phyloP scores from a whole-genome alignment of 2,329 filamentous ascomycete species.

The Alternaria atra region DNA sequence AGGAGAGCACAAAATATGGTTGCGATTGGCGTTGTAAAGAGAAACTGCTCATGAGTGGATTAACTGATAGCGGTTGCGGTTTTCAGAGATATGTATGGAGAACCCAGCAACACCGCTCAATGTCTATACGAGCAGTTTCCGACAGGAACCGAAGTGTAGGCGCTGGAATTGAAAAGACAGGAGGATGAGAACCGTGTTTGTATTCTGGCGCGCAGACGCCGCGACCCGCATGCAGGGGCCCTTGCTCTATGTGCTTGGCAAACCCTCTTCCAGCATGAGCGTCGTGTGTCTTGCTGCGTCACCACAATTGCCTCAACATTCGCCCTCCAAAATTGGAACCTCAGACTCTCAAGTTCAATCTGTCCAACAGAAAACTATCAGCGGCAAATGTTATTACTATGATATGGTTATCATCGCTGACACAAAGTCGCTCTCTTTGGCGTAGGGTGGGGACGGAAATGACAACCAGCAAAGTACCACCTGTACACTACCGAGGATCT shows the following conservation, averaged over 20 bases:
- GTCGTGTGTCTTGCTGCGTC: not conserved
- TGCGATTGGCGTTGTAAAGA: too few relatives aligned
- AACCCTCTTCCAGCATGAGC: not conserved
- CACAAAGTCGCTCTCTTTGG: not conserved
- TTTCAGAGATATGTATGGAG: too few relatives aligned
- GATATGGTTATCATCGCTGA: not conserved
- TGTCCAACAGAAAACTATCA: fast-evolving
- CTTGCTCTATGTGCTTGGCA: not conserved
- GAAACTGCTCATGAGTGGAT: too few relatives aligned
- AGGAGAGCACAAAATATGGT: not conserved
- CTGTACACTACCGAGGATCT: too few relatives aligned
- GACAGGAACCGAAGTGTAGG: not conserved
- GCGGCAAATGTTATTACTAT: not conserved
- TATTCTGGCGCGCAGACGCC: not conserved
- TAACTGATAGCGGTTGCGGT: too few relatives aligned
- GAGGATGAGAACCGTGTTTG: not conserved
- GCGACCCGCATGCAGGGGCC: not conserved
- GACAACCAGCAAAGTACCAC: not conserved
- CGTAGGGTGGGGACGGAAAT: not conserved
- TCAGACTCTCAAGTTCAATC: not conserved
- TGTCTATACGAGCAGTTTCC: too few relatives aligned
- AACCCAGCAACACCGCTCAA: too few relatives aligned
- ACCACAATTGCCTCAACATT: not conserved
- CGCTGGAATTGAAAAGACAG: not conserved
- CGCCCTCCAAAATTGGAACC: not conserved